phyloP scores from a whole-genome alignment of 805 yeast species.

The Ogataea henricii region DNA sequence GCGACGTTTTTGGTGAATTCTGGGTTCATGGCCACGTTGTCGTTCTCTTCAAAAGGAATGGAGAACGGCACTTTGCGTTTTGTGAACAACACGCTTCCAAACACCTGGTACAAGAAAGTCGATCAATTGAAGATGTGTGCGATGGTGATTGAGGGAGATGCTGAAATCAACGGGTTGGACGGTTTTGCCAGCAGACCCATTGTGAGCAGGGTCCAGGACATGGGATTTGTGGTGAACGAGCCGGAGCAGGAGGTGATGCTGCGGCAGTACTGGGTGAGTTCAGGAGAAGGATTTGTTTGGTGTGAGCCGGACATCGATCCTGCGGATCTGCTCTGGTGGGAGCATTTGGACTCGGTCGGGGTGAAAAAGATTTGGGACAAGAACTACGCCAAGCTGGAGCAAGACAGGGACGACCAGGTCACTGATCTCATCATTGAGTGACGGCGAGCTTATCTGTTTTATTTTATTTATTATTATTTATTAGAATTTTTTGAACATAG shows the following conservation, averaged over 20 bases:
- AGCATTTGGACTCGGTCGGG: slow-evolving; percentile 33
- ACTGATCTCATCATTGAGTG: not conserved
- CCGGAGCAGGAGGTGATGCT: slow-evolving; percentile 67
- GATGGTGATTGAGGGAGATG: slow-evolving; percentile 65
- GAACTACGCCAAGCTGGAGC: slow-evolving; percentile 24
- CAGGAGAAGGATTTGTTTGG: slow-evolving; percentile 88
- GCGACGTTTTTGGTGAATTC: slow-evolving; percentile 51
- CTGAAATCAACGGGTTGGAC: slow-evolving; percentile 47
- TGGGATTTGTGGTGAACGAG: slow-evolving; percentile 45
- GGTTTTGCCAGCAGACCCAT: slow-evolving; percentile 40
- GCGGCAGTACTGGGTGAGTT: slow-evolving; percentile 84
- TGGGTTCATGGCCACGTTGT: slow-evolving; percentile 43
- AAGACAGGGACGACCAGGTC: slow-evolving; percentile 18
- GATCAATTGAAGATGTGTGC: slow-evolving; percentile 71
- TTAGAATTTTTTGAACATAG: not conserved
- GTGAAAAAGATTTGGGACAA: slow-evolving; percentile 35
- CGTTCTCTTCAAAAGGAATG: slow-evolving; percentile 50
- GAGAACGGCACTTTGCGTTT: slow-evolving; percentile 58
- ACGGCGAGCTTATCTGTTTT: not conserved
- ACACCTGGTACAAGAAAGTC: slow-evolving; percentile 63
- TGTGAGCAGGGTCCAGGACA: slow-evolving; percentile 35
- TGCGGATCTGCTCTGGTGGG: slow-evolving; percentile 54
- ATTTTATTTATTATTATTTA: not conserved
- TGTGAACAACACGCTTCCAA: slow-evolving; percentile 64
- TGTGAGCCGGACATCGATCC: slow-evolving; percentile 90